Evolutionary conservation across 1,139 yeast species (phyloP), one percentile per base, ranked within the genome.

Genomic region (Nakaseomyces sp.): DNA sequence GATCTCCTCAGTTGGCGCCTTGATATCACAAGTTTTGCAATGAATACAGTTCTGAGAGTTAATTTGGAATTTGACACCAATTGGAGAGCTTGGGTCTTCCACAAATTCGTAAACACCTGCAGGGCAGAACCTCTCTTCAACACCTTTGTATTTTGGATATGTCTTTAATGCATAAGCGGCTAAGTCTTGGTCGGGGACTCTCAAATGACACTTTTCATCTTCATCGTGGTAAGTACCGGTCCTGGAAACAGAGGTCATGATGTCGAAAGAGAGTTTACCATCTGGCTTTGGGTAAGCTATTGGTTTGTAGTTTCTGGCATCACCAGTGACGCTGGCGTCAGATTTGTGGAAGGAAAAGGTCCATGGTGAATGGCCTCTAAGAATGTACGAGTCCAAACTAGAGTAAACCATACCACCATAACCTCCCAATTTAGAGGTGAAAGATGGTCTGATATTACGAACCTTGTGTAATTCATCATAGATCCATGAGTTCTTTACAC

Each of bases 61-160:
- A 64, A 91, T 89, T 63, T 87, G 93, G 68, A 91, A 89, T 57
- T 78, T 74, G 25, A 87, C 94, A 3, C 93, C 93, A 35, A 70
- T 54, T 9, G 68, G 64, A 44, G 76, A 73, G 43, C 74, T 22
- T 18, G 36, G 79, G 58, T 84, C 93, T 49, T 82, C 82, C 20
- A 87, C 72, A 58, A 87, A 91, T 65, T 91, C 98, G 63, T 91
- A 91, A 10, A 91, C 98, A 20, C 98, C 98, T 18, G 98, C 98
- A 7, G 98, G 98, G 61, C 98, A 91, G 69, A 91, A 91, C 48
- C 94, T 72, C 58, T 79, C 81, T 65, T 91, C 98, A 16, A 91
- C 72, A 13, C 98, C 98, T 64, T 84, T 70, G 67, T 68, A 91
- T 52, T 73, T 77, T 18, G 93, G 88, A 66, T 76, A 91, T 22